Evolutionary conservation across 1,284 basidiomycete species (phyloP).

Genomic region (Apiotrichum laibachii): DNA sequence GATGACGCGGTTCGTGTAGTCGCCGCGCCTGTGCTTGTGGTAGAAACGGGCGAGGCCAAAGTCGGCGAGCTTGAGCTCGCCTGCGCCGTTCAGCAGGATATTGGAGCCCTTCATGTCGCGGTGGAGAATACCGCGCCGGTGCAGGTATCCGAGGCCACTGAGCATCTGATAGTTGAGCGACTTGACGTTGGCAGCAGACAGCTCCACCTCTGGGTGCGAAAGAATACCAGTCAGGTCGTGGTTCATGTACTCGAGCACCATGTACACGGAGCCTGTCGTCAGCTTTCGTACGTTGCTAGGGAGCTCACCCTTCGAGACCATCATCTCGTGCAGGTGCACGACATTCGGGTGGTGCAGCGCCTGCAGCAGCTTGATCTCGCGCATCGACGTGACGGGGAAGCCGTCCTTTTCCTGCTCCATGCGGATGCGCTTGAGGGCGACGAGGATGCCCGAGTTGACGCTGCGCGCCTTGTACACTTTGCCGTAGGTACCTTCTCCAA

Average conservation of each 20-base stretch:
- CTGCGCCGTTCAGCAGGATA: constrained; percentile 88
- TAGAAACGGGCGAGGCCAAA: constrained; percentile 98
- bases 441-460: constrained; percentile 67
- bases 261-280: constrained; percentile 80
- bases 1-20: constrained; percentile 98
- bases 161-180: constrained; percentile 94
- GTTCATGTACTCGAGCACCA: constrained; percentile 99
- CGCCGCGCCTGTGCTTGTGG: constrained; percentile 74
- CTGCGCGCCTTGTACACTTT: constrained; percentile 98
- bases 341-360: constrained; percentile 85
- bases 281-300: background rate
- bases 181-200: constrained; percentile 85
- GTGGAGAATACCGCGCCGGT: constrained; percentile 92
- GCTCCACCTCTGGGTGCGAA: constrained; percentile 81
- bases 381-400: constrained; percentile 97
- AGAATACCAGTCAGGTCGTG: constrained; percentile 96
- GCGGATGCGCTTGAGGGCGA: constrained; percentile 93
- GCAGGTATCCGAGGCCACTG: constrained; percentile 85
- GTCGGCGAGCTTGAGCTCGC: constrained; percentile 93
- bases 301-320: constrained; percentile 84
- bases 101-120: constrained; percentile 99
- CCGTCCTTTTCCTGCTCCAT: constrained; percentile 98
- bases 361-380: constrained; percentile 97
- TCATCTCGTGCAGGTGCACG: constrained; percentile 90
- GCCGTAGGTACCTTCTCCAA: constrained; percentile 98